phyloP scores from a whole-genome alignment of 164 flowering plant genomes.

The Annona cherimola region DNA sequence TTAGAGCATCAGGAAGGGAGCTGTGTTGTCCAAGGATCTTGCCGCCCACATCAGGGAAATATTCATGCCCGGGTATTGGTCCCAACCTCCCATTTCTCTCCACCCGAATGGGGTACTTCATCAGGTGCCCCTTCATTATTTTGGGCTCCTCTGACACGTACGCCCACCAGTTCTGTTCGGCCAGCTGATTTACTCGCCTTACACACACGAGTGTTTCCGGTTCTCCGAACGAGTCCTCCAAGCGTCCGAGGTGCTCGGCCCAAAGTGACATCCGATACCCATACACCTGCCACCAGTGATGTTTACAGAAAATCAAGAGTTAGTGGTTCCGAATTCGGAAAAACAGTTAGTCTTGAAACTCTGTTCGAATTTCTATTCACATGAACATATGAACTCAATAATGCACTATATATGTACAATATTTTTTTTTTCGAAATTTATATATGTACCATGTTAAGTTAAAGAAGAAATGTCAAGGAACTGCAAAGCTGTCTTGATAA shows the following conservation, averaged over 20 bases:
- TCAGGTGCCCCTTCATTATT: conserved; percentile 53
- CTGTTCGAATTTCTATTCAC: background rate
- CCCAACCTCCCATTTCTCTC: conserved; percentile 40
- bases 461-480: too few species aligned
- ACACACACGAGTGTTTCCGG: conserved; percentile 48
- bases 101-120: conserved; percentile 57
- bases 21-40: conserved; percentile 63
- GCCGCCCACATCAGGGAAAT: conserved; percentile 82
- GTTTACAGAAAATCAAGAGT: too few species aligned
- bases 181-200: conserved; percentile 39
- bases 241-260: conserved; percentile 61
- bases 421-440: too few species aligned
- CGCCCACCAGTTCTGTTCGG: conserved; percentile 43
- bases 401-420: background rate
- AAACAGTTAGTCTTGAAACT: background rate
- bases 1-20: conserved; percentile 68
- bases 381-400: too few species aligned
- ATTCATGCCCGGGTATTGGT: conserved; percentile 48
- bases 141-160: conserved; percentile 29
- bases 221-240: conserved; percentile 39
- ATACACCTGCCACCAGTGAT: conserved; percentile 38
- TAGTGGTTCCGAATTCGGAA: too few species aligned
- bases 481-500: too few species aligned
- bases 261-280: conserved; percentile 80
- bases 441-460: background rate